These are phyloP conservation scores for Quercus phellos DNA, from an alignment of 331 rosid genomes.

Conservation along the genomic window DNA sequence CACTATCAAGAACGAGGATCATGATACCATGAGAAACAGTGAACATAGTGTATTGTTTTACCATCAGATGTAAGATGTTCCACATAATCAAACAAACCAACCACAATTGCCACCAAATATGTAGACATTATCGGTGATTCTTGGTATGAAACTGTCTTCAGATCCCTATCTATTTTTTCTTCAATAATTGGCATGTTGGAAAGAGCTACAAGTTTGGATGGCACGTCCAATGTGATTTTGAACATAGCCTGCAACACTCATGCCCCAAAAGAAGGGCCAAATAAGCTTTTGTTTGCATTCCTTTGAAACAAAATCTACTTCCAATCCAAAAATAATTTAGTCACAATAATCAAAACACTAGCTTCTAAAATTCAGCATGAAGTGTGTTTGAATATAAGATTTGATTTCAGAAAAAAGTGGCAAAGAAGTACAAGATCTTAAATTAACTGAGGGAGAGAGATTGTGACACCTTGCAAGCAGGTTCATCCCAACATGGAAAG, in stretches of 20 bases:
- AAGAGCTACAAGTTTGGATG: conserved; percentile 67
- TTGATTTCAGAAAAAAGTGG: not conserved
- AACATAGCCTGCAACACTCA: conserved; percentile 75
- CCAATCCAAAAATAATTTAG: not conserved
- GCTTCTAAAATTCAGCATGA: not conserved
- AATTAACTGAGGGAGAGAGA: not conserved
- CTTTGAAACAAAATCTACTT: conserved; percentile 15
- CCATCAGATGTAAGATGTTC: conserved; percentile 85
- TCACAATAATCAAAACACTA: conserved; percentile 3
- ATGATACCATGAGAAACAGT: conserved; percentile 8
- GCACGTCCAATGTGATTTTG: conserved; percentile 82
- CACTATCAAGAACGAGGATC: conserved; percentile 12
- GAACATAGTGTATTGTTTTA: conserved; percentile 22
- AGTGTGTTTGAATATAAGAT: not conserved
- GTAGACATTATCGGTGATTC: conserved; percentile 95
- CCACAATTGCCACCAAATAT: conserved; percentile 82
- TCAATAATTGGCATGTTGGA: conserved; percentile 85
- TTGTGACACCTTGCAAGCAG: conserved; percentile 74
- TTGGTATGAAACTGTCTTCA: conserved; percentile 58
- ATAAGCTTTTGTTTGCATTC: not conserved
- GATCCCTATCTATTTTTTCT: conserved; percentile 52
- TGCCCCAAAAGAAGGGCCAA: not conserved
- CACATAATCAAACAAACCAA: conserved; percentile 80
- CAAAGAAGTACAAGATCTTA: not conserved
- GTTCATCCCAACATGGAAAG: conserved; percentile 99